Evolutionary conservation across 2,329 filamentous ascomycete species (phyloP).

Genomic region (Diaporthe helianthi): DNA sequence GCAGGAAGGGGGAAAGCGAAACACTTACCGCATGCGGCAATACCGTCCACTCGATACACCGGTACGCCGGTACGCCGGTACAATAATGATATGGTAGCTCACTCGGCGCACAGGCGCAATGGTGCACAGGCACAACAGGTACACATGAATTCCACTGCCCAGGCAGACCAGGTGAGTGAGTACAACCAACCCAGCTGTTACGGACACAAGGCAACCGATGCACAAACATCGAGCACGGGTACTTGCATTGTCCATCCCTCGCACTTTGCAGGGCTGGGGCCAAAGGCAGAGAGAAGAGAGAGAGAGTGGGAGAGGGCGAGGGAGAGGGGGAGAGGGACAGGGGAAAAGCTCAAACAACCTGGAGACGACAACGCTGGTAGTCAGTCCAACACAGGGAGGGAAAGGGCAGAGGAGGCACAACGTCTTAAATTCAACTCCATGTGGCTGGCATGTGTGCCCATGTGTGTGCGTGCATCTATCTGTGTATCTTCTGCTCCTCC

Average conservation of each 20-base stretch:
- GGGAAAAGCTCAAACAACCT: neutral
- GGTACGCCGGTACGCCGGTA: neutral
- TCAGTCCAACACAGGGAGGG: neutral
- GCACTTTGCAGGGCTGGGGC: neutral
- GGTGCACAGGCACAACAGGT: neutral
- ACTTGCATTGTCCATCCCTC: neutral
- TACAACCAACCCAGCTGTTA: too few relatives aligned
- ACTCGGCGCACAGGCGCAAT: neutral
- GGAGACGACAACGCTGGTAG: neutral
- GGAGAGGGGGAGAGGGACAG: too few relatives aligned
- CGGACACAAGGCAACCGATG: neutral
- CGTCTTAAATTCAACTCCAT: neutral
- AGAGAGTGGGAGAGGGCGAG: too few relatives aligned
- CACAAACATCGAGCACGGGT: neutral
- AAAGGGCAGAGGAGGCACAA: neutral
- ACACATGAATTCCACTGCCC: neutral
- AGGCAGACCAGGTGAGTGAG: too few relatives aligned
- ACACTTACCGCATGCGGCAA: slow-evolving; percentile 4
- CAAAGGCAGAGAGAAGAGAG: neutral
- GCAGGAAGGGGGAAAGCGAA: slow-evolving; percentile 18
- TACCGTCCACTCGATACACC: neutral
- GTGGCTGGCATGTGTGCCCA: neutral
- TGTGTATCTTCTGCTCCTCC: neutral
- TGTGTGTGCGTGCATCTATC: too few relatives aligned
- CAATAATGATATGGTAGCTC: neutral